phyloP scores from a whole-genome alignment of 2,329 filamentous ascomycete genomes.

The Ascochyta koolunga region DNA sequence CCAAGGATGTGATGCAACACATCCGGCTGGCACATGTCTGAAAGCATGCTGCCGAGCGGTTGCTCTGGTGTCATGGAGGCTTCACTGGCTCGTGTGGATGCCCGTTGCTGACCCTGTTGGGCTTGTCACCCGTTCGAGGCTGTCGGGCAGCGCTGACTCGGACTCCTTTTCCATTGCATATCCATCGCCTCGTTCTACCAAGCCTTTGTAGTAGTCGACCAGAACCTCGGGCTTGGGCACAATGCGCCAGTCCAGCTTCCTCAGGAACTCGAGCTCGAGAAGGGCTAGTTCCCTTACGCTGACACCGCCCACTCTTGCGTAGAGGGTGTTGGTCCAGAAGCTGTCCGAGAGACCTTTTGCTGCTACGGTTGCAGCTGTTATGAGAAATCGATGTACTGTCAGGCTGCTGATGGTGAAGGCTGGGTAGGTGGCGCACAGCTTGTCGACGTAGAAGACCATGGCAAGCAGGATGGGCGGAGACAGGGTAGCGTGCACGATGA shows the following conservation, averaged over 20 bases:
- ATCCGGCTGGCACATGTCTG: not conserved
- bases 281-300: conserved; percentile 87
- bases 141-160: conserved; percentile 20
- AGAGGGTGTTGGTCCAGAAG: conserved; percentile 98
- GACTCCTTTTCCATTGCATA: conserved; percentile 57
- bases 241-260: conserved; percentile 93
- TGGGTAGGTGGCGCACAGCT: conserved; percentile 87
- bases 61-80: conserved; percentile 3
- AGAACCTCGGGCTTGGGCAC: conserved; percentile 93
- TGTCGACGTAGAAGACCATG: conserved; percentile 99
- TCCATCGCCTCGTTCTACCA: conserved; percentile 72
- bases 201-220: conserved; percentile 87
- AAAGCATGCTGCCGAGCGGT: conserved; percentile 5
- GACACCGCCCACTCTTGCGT: conserved; percentile 91
- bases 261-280: conserved; percentile 90
- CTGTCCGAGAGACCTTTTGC: conserved; percentile 95
- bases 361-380: conserved; percentile 92
- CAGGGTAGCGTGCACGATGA: conserved; percentile 92
- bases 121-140: conserved; percentile 14
- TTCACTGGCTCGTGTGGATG: conserved; percentile 29
- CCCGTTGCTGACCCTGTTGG: conserved; percentile 30
- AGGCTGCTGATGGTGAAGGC: conserved; percentile 96
- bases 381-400: conserved; percentile 96
- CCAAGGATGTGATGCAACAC: not conserved
- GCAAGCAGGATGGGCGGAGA: conserved; percentile 93